phyloP scores from a whole-genome alignment of 2,329 filamentous ascomycete species.

The Fusarium duplospermum region DNA sequence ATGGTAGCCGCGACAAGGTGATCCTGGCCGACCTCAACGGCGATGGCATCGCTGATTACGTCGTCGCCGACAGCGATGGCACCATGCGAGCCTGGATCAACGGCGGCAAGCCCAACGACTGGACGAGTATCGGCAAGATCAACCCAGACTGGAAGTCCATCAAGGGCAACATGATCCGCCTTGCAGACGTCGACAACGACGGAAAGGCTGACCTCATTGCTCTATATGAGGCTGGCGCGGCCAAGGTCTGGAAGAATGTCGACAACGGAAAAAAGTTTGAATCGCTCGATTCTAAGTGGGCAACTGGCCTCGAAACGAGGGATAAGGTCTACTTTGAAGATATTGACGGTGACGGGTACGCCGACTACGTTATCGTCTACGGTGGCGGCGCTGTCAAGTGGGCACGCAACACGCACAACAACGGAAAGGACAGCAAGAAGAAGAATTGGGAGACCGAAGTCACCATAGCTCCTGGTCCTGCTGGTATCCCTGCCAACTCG shows the following conservation, averaged over 20 bases:
- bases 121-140: neutral
- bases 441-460: constrained; percentile 4
- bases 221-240: neutral
- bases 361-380: constrained; percentile 5
- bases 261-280: neutral
- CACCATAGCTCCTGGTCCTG: constrained; percentile 5
- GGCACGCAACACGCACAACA: constrained; percentile 13
- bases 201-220: constrained; percentile 1
- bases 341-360: constrained; percentile 8
- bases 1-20: neutral
- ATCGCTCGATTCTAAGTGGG: constrained; percentile 5
- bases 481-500: neutral
- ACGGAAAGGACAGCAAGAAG: constrained; percentile 10
- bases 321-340: constrained; percentile 2
- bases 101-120: neutral
- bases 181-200: constrained; percentile 1
- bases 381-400: constrained; percentile 1
- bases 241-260: neutral
- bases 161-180: neutral
- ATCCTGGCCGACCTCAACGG: constrained; percentile 2
- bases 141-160: neutral
- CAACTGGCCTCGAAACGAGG: constrained; percentile 7
- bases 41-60: constrained; percentile 2
- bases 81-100: neutral
- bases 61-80: neutral